Base-by-base conservation (phyloP, 75 land plant genomes). In the Sequoiadendron giganteum region DNA sequence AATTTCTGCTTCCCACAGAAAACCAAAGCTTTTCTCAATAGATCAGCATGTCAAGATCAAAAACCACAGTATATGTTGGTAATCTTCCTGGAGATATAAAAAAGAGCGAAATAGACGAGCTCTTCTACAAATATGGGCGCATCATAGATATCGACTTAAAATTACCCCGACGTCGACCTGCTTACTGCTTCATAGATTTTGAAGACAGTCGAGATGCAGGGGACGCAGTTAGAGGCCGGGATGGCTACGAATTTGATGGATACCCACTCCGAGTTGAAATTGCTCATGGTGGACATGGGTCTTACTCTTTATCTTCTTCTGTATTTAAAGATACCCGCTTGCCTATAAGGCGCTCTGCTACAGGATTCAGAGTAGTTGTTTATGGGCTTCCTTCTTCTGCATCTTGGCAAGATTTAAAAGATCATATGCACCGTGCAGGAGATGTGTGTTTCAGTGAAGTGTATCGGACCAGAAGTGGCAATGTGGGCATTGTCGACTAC, bases 371-470 rank as follows among this genome's bases (percentile, higher is more conserved):
- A 10, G 36, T 73, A 9, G 0, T 28, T 32, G 96, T 96, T 39
- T 90, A 92, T 76, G 95, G 94, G 5, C 86, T 96, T 49, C 97
- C 97, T 21, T 90, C 93, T 76, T 94, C 96, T 45, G 96, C 95
- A 56, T 96, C 97, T 45, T 96, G 96, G 97, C 96, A 96, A 88
- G 97, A 96, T 86, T 87, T 96, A 6, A 96, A 96, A 96, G 96
- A 96, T 89, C 97, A 96, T 86, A 96, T 96, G 97, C 95, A 96
- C 32, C 87, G 89, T 81, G 96, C 95, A 40, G 96, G 97, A 14
- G 97, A 95, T 91, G 96, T 94, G 49, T 93, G 93, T 84, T 96
- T 95, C 85, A 93, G 96, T 47, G 89, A 96, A 88, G 96, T 96
- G 42, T 96, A 90, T 70, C 92, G 91, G 78, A 95, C 92, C 56